Evolutionary conservation across 2,329 filamentous ascomycete genomes (phyloP), one percentile per base, ranked within the genome.

Genomic region (Claviceps paspali): DNA sequence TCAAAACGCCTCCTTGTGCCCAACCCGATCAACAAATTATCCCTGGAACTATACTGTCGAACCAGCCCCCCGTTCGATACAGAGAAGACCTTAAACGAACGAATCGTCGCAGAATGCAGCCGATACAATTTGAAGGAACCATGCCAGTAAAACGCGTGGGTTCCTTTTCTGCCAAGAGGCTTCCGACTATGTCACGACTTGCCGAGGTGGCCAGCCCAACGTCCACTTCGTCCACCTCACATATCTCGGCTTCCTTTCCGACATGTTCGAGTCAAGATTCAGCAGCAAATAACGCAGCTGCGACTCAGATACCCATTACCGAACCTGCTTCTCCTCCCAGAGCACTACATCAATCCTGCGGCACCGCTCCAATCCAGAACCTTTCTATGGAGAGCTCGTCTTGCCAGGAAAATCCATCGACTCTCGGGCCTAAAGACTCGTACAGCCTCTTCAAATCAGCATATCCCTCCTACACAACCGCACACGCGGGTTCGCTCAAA

Each of bases 401-500:
- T 15, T 7, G 6, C 27, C 22, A 27, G 19, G 14, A 2, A 4
- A 12, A 17, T 6, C 21, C 14, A 24, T 15, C 18, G 11, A 26
- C 24, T 14, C 5, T 8, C 15, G 11, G 12, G 17, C 12, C 21
- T 12, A 24, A 35, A 23, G 22, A 38, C n/a, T 29, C 22, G 0
- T 66, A 57, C 38, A 50, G 55, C 3, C 45, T 50, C 2, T 74
- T 67, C 42, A 50, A 42, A 3, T 30, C 41, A 1, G 50, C 52
- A 1, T 74, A 74, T 43, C 63, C 65, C 4, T 52, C 54, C 15
- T 73, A 65, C 43, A 39, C 38, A 3, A 57, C 59, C 6, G 47
- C 51, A 6, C 64, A 63, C 36, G 39, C 39, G 1, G 66, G 62
- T 2, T 60, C 47, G 19, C 47, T 58, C 4, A 46, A 44, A 4